Evolutionary conservation across 2,329 filamentous ascomycete genomes (phyloP).

Genomic region (Fusarium equiseti): DNA sequence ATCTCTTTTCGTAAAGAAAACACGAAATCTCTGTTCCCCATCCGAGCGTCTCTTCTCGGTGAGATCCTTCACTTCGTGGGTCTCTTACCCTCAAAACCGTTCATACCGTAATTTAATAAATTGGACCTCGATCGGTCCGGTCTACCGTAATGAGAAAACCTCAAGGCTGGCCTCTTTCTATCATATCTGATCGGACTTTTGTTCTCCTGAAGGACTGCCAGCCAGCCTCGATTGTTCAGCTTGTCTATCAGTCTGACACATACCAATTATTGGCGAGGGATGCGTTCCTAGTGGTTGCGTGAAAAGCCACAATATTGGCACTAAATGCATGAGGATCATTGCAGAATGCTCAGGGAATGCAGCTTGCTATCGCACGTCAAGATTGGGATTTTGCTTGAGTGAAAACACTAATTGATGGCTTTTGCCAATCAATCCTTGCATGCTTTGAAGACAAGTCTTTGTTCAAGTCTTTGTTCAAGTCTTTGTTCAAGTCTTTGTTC

Average conservation of each 20-base stretch:
- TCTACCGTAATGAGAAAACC: neutral
- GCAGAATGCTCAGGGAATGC: neutral
- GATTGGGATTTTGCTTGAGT: neutral
- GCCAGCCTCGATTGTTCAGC: slow-evolving; percentile 29
- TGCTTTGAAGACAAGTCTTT: neutral
- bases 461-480: too few species aligned
- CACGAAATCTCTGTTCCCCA: neutral
- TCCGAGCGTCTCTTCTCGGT: slow-evolving; percentile 21
- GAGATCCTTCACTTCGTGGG: slow-evolving; percentile 4
- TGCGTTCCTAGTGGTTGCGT: neutral
- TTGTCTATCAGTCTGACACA: slow-evolving; percentile 5
- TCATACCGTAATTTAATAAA: neutral
- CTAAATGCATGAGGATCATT: neutral
- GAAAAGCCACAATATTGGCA: slow-evolving; percentile 21
- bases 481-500: neutral
- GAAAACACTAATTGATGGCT: neutral
- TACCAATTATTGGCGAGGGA: slow-evolving; percentile 7
- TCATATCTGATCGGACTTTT: neutral
- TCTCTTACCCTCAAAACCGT: neutral
- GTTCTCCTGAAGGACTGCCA: neutral
- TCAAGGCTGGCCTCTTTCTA: neutral
- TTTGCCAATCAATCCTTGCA: too few species aligned
- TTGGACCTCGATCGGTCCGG: neutral
- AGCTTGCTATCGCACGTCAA: neutral
- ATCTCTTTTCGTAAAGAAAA: neutral